A percentile compares a stretch with the other conserved stretches of the same genome.
Conservation (phyloP, 345 rosid genomes). For the Camelina laxa region DNA sequence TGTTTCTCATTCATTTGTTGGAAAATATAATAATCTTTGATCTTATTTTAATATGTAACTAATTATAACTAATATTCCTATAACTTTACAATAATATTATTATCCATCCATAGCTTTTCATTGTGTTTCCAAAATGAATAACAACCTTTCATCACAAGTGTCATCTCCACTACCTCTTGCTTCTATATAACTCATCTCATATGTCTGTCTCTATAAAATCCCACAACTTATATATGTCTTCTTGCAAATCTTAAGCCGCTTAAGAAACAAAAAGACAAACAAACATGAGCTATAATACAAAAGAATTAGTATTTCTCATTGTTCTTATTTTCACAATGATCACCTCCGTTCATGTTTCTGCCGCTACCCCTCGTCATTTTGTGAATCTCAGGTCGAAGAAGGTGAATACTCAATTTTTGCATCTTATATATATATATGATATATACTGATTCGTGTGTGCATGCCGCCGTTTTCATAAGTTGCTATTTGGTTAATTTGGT, state of each 20-base stretch:
- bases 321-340: constrained; percentile 30
- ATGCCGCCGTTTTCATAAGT: not conserved
- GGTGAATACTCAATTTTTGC: constrained; percentile 11
- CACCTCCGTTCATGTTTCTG: constrained; percentile 35
- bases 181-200: constrained; percentile 48
- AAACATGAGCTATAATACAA: constrained; percentile 34
- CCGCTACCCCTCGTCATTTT: constrained; percentile 32
- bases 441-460: not conserved
- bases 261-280: not conserved
- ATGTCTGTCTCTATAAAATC: constrained; percentile 19
- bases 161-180: constrained; percentile 24
- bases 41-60: constrained; percentile 11
- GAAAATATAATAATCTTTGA: not conserved
- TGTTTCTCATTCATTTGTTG: constrained; percentile 27
- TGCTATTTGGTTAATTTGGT: not conserved
- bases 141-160: constrained; percentile 31
- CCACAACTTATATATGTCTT: constrained; percentile 18
- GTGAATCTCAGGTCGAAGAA: constrained; percentile 15
- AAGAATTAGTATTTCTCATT: constrained; percentile 16
- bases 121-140: constrained; percentile 42
- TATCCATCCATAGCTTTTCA: constrained; percentile 46
- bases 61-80: not conserved
- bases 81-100: constrained; percentile 10
- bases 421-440: too few species aligned
- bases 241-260: constrained; percentile 14